These are phyloP conservation scores for Aschersonia sp. DNA, from an alignment of 2,329 filamentous ascomycete genomes.

Conservation along the genomic window DNA sequence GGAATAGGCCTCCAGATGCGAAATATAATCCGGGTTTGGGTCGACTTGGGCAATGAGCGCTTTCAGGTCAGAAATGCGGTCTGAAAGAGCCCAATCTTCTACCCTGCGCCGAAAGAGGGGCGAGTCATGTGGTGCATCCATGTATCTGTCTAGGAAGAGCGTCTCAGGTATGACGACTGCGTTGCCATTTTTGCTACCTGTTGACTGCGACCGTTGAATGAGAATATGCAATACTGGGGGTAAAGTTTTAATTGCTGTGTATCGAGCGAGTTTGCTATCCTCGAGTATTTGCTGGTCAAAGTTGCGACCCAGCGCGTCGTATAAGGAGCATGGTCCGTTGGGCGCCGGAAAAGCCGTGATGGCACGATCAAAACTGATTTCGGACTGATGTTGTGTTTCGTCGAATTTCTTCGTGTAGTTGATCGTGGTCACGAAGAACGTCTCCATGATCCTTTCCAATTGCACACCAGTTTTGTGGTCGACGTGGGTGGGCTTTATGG, in stretches of 20 bases:
- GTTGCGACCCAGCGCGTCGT: constrained; percentile 70
- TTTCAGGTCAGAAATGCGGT: constrained; percentile 43
- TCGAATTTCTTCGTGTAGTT: constrained; percentile 42
- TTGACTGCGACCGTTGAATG: constrained; percentile 69
- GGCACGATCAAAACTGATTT: constrained; percentile 44
- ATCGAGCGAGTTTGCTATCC: constrained; percentile 46
- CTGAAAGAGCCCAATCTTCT: constrained; percentile 62
- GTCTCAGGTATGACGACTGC: constrained; percentile 67
- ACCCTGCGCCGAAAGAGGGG: constrained; percentile 49
- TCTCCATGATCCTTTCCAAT: constrained; percentile 62
- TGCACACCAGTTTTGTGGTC: constrained; percentile 55
- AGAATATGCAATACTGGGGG: constrained; percentile 82
- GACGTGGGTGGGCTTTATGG: constrained; percentile 60
- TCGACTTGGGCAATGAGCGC: constrained; percentile 16
- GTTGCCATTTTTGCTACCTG: constrained; percentile 61
- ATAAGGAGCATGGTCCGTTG: constrained; percentile 46
- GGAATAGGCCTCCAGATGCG: constrained; percentile 14
- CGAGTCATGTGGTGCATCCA: constrained; percentile 49
- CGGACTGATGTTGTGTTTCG: constrained; percentile 23
- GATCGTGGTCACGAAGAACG: constrained; percentile 48
- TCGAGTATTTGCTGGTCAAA: constrained; percentile 70
- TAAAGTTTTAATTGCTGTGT: constrained; percentile 58
- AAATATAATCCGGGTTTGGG: constrained; percentile 10
- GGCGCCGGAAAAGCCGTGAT: constrained; percentile 45
- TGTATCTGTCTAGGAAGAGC: constrained; percentile 80